Percentiles rank a stretch among this genome's conserved stretches.
Evolutionary conservation across 805 yeast genomes (phyloP).

Genomic region (Candida tallmaniae): DNA sequence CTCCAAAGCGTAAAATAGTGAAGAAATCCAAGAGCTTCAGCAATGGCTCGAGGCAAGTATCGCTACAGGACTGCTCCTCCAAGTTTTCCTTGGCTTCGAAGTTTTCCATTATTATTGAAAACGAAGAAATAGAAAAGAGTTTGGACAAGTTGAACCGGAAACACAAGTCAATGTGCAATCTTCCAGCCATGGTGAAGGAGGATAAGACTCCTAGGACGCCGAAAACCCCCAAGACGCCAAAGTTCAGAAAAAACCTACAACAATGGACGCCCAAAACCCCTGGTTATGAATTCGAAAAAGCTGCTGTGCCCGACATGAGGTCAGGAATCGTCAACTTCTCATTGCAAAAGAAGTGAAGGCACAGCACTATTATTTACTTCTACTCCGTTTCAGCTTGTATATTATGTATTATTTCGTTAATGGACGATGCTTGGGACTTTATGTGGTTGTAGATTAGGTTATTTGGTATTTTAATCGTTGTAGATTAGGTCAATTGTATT

Average conservation of each 20-base stretch:
- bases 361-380: too few relatives aligned
- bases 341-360: too few relatives aligned
- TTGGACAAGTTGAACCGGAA: background rate
- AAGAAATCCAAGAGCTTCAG: constrained; percentile 6
- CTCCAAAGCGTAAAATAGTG: constrained; percentile 2
- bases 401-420: too few relatives aligned
- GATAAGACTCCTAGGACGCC: background rate
- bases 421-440: too few relatives aligned
- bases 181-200: background rate
- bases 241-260: constrained; percentile 4
- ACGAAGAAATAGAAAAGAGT: constrained; percentile 2
- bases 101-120: constrained; percentile 7
- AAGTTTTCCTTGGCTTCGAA: constrained; percentile 2
- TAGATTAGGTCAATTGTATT: too few relatives aligned
- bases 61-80: constrained; percentile 8
- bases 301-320: constrained; percentile 19
- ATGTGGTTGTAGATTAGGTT: too few relatives aligned
- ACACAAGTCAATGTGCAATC: background rate
- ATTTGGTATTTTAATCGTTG: too few relatives aligned
- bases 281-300: background rate
- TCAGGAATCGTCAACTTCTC: constrained; percentile 27
- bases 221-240: background rate
- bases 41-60: background rate
- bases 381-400: too few relatives aligned
- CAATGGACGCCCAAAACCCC: too few relatives aligned